These are phyloP conservation scores for Coelastrella sp. DNA, from an alignment of 139 green algal genomes.

Conservation along the genomic window DNA sequence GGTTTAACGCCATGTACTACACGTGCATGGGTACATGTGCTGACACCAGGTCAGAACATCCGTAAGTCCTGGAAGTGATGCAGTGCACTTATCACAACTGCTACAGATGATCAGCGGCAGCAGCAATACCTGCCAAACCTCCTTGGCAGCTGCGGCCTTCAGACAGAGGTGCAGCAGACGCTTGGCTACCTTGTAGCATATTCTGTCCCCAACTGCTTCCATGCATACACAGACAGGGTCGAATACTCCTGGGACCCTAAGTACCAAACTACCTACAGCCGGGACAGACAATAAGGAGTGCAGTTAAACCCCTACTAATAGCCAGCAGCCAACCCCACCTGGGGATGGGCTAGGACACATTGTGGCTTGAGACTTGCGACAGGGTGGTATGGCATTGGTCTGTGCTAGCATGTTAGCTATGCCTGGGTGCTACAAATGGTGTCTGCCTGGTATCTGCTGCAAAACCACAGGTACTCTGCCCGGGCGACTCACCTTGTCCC, in stretches of 20 bases:
- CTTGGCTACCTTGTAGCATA: not conserved
- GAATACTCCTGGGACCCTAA: slow-evolving; percentile 14
- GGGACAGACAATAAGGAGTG: not conserved
- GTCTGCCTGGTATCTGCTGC: not conserved
- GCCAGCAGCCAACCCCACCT: no score
- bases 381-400: no score
- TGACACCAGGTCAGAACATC: no score
- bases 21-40: no score
- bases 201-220: slow-evolving; percentile 17
- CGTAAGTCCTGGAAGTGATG: no score
- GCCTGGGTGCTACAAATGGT: not conserved
- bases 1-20: no score
- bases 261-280: slow-evolving; percentile 2
- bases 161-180: slow-evolving; percentile 11
- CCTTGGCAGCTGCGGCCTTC: slow-evolving; percentile 1
- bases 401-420: not conserved
- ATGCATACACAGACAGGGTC: slow-evolving; percentile 22
- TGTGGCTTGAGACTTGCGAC: no score
- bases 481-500: slow-evolving; percentile 5
- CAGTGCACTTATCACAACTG: no score
- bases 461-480: not conserved
- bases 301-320: not conserved
- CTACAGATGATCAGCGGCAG: no score
- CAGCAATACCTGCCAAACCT: slow-evolving; percentile 44
- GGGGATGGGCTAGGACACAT: no score